phyloP scores from a whole-genome alignment of 176 grass and related monocot genomes.

The Aegilops bicornis region DNA sequence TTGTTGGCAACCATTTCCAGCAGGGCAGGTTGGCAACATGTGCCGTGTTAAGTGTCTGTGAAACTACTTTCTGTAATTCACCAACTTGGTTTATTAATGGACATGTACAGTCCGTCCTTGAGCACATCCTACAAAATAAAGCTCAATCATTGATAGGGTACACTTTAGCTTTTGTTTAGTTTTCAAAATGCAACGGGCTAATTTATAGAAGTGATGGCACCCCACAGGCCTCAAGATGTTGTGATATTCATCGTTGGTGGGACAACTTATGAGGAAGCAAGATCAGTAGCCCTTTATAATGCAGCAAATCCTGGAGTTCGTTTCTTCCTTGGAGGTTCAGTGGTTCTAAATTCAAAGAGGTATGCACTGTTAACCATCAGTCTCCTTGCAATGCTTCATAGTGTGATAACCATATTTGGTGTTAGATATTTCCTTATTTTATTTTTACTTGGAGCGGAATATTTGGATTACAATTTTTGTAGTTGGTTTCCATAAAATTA shows the following conservation, averaged over 20 bases:
- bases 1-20: conserved; percentile 93
- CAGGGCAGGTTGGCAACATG: conserved; percentile 71
- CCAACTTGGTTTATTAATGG: neutral
- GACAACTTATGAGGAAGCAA: conserved; percentile 92
- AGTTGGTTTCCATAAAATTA: neutral
- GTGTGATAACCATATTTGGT: neutral
- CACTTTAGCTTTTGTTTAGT: neutral
- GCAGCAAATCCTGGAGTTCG: conserved; percentile 75
- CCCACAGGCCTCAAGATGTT: conserved; percentile 89
- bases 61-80: conserved; percentile 18
- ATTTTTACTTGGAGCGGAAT: neutral
- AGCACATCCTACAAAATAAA: neutral
- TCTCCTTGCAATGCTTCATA: neutral
- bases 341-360: conserved; percentile 90
- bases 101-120: neutral
- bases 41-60: conserved; percentile 11
- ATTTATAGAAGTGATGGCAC: conserved; percentile 17
- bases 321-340: conserved; percentile 92
- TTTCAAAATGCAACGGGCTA: conserved; percentile 7
- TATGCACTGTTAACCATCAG: conserved; percentile 19
- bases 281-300: conserved; percentile 82
- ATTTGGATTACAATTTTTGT: neutral
- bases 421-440: neutral
- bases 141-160: neutral
- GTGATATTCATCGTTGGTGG: conserved; percentile 97